Percentiles rank a stretch among this genome's conserved stretches.
phyloP scores from a whole-genome alignment of 2,329 filamentous ascomycete species.

The Diplodia seriata region DNA sequence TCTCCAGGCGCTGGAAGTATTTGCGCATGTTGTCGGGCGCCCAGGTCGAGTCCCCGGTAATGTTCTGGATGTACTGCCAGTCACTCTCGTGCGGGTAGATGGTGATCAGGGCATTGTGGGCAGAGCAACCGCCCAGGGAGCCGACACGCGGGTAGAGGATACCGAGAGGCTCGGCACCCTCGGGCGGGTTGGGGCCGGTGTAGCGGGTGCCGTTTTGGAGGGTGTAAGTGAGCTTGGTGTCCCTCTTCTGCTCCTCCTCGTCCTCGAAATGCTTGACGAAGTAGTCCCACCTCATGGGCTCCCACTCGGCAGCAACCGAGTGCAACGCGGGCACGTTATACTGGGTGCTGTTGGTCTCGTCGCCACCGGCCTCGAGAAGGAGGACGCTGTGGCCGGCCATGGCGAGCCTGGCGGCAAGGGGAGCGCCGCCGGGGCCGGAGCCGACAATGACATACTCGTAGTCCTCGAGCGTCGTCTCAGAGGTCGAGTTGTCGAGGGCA shows the following conservation, averaged over 20 bases:
- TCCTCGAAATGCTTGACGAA: slow-evolving; percentile 69
- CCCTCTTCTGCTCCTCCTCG: slow-evolving; percentile 58
- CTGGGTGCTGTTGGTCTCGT: slow-evolving; percentile 55
- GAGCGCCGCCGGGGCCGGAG: slow-evolving; percentile 65
- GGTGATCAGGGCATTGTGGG: slow-evolving; percentile 67
- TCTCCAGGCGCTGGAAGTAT: slow-evolving; percentile 63
- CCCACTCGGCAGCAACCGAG: slow-evolving; percentile 62
- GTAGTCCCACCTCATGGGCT: slow-evolving; percentile 66
- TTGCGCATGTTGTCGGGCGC: slow-evolving; percentile 63
- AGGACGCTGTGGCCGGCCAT: slow-evolving; percentile 65
- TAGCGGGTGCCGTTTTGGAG: slow-evolving; percentile 60
- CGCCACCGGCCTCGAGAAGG: slow-evolving; percentile 67
- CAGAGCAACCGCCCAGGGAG: slow-evolving; percentile 64
- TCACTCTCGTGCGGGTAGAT: slow-evolving; percentile 66
- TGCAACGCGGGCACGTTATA: slow-evolving; percentile 63
- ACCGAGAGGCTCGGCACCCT: slow-evolving; percentile 60
- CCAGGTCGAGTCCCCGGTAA: slow-evolving; percentile 69
- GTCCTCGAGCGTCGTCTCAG: slow-evolving; percentile 23
- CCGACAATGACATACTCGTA: slow-evolving; percentile 71
- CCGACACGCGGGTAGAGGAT: slow-evolving; percentile 65
- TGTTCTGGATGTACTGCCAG: slow-evolving; percentile 62
- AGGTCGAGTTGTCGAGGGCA: slow-evolving; percentile 33
- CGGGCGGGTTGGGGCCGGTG: slow-evolving; percentile 61
- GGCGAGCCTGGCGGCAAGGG: slow-evolving; percentile 66
- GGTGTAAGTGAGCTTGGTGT: slow-evolving; percentile 66